Evolutionary conservation across 352 stramenopile genomes (phyloP).

Genomic region (Globisporangium polare): DNA sequence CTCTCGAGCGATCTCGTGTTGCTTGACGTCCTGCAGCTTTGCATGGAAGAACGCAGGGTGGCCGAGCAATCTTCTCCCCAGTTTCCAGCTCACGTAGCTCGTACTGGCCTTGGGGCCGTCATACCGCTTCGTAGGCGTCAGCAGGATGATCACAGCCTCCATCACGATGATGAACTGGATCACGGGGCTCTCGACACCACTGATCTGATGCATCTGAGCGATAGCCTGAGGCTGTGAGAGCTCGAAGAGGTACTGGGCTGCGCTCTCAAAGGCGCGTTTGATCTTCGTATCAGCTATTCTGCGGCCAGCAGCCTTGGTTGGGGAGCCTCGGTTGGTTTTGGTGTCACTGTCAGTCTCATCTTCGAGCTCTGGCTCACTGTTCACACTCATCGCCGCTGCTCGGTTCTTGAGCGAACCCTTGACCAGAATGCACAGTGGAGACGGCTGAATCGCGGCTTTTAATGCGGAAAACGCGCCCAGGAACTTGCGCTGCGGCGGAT

Average conservation of each 20-base stretch:
- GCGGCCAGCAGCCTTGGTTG: background rate
- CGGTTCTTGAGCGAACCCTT: slow-evolving; percentile 48
- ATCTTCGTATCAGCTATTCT: slow-evolving; percentile 40
- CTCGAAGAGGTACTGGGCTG: slow-evolving; percentile 22
- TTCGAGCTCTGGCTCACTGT: slow-evolving; percentile 1
- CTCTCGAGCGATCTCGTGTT: slow-evolving; percentile 34
- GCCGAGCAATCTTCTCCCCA: slow-evolving; percentile 50
- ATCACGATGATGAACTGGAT: slow-evolving; percentile 60
- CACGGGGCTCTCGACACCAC: slow-evolving; percentile 5
- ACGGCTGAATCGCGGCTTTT: slow-evolving; percentile 59
- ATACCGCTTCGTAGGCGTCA: slow-evolving; percentile 71
- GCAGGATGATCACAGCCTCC: slow-evolving; percentile 73
- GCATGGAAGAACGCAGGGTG: slow-evolving; percentile 39
- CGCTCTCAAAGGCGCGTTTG: slow-evolving; percentile 47
- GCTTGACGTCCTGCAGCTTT: slow-evolving; percentile 43
- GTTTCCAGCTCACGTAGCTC: slow-evolving; percentile 66
- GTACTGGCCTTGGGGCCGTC: slow-evolving; percentile 36
- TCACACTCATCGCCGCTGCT: slow-evolving; percentile 14
- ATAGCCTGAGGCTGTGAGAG: slow-evolving; percentile 15
- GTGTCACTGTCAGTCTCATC: background rate
- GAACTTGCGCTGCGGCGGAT: slow-evolving; percentile 54
- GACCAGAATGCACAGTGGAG: slow-evolving; percentile 62
- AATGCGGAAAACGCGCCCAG: slow-evolving; percentile 54
- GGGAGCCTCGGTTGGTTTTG: background rate
- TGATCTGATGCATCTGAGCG: slow-evolving; percentile 30